Evolutionary conservation across 2,329 filamentous ascomycete genomes (phyloP).

Genomic region (Nigrospora osmanthi): DNA sequence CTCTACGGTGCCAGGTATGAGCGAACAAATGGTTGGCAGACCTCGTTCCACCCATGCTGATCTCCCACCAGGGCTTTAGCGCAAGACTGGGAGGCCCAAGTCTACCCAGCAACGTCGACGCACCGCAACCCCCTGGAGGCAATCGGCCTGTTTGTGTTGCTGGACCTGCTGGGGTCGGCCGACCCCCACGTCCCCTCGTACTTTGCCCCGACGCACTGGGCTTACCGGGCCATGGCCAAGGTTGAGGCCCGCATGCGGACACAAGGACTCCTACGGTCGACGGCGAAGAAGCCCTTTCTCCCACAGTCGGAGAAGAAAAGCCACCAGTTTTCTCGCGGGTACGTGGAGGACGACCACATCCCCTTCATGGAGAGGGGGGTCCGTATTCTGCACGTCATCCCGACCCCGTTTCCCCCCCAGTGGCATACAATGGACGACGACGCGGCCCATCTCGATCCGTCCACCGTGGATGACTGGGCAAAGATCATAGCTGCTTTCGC

Average conservation of each 20-base stretch:
- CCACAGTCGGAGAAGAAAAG: slow-evolving; percentile 49
- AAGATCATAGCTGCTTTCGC: slow-evolving; percentile 76
- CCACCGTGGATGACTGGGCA: slow-evolving; percentile 81
- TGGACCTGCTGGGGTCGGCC: slow-evolving; percentile 74
- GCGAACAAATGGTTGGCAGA: neutral
- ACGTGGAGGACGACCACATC: slow-evolving; percentile 79
- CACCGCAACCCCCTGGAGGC: slow-evolving; percentile 68
- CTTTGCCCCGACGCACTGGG: slow-evolving; percentile 89
- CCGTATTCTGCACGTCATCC: slow-evolving; percentile 83
- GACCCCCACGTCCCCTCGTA: slow-evolving; percentile 73
- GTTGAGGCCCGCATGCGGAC: slow-evolving; percentile 68
- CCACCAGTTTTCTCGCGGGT: slow-evolving; percentile 38
- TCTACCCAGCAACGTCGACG: slow-evolving; percentile 64
- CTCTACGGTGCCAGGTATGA: slow-evolving; percentile 76
- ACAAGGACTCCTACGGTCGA: slow-evolving; percentile 47
- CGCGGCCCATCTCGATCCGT: slow-evolving; percentile 72
- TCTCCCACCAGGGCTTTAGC: slow-evolving; percentile 54
- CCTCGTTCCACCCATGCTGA: neutral
- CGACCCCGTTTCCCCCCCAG: slow-evolving; percentile 68
- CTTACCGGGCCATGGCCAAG: slow-evolving; percentile 68
- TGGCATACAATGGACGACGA: slow-evolving; percentile 88
- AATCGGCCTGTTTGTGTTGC: slow-evolving; percentile 83
- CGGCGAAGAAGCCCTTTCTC: slow-evolving; percentile 51
- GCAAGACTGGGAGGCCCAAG: slow-evolving; percentile 66
- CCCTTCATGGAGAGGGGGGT: slow-evolving; percentile 86